Evolutionary conservation across 2,329 filamentous ascomycete genomes (phyloP).

Genomic region (Raffaelea arxii): DNA sequence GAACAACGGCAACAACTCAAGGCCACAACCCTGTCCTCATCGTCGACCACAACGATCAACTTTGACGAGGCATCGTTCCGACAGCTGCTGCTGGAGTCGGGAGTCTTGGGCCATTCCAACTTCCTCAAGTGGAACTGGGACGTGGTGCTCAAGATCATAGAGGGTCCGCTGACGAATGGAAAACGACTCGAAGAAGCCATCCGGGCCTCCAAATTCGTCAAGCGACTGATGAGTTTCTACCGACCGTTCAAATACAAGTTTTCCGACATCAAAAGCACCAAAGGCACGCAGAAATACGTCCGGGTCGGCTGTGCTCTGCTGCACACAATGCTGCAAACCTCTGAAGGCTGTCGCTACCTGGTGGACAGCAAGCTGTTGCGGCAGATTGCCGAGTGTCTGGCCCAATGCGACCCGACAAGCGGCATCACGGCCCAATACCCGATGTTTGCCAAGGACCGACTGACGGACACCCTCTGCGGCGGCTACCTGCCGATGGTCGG

Average conservation of each 20-base stretch:
- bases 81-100: constrained; percentile 62
- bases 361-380: constrained; percentile 86
- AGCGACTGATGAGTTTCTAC: constrained; percentile 89
- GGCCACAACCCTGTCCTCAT: too few species aligned
- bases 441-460: constrained; percentile 77
- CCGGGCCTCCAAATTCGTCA: constrained; percentile 92
- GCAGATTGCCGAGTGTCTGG: constrained; percentile 90
- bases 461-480: constrained; percentile 77
- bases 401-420: constrained; percentile 80
- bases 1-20: constrained; percentile 48
- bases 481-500: constrained; percentile 94
- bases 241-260: constrained; percentile 96
- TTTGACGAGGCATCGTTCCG: constrained; percentile 55
- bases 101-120: constrained; percentile 81
- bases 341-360: constrained; percentile 76
- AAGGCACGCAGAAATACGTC: constrained; percentile 90
- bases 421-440: constrained; percentile 73
- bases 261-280: constrained; percentile 79
- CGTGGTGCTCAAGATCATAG: constrained; percentile 78
- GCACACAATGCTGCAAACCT: constrained; percentile 73
- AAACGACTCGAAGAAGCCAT: constrained; percentile 91
- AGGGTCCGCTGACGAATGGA: constrained; percentile 82
- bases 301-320: constrained; percentile 82
- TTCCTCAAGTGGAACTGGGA: constrained; percentile 98
- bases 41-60: constrained; percentile 34